Evolutionary conservation across 495 filamentous ascomycete species (phyloP).

Genomic region (Trichoderma erinaceum): DNA sequence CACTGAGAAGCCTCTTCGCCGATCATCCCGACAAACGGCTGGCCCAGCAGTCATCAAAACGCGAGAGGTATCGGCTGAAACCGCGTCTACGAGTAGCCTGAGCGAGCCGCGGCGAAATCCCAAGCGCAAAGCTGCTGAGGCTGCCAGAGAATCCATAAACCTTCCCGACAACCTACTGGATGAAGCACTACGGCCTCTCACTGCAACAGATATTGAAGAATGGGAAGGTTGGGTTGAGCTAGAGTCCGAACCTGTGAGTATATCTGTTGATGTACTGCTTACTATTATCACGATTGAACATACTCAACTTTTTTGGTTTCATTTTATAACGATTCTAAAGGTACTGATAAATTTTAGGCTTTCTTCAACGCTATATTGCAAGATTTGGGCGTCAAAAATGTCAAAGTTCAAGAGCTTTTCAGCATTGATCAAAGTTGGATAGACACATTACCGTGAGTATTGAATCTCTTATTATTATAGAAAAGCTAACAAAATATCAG

Average conservation of each 20-base stretch:
- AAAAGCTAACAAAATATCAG: constrained; percentile 12
- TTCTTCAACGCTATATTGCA: constrained; percentile 80
- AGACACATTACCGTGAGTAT: constrained; percentile 54
- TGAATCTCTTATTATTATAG: neutral
- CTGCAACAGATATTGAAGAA: constrained; percentile 35
- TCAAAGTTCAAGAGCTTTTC: constrained; percentile 74
- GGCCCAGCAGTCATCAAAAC: neutral
- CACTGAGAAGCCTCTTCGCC: neutral
- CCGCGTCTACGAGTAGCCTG: neutral
- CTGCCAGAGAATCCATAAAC: constrained; percentile 25
- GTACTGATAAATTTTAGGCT: constrained; percentile 42
- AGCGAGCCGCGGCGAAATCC: constrained; percentile 30
- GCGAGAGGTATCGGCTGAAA: neutral
- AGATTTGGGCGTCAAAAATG: constrained; percentile 66
- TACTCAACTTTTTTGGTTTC: neutral
- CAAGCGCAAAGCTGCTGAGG: constrained; percentile 34
- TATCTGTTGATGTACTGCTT: neutral
- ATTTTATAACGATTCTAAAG: neutral
- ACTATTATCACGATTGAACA: neutral
- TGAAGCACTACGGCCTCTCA: constrained; percentile 31
- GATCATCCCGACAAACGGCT: neutral
- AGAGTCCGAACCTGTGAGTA: constrained; percentile 79
- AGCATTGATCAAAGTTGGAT: constrained; percentile 64
- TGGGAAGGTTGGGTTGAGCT: constrained; percentile 76
- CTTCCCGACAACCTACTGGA: constrained; percentile 32